phyloP scores from a whole-genome alignment of 2,329 filamentous ascomycete genomes.

The Aspergillus udagawae region DNA sequence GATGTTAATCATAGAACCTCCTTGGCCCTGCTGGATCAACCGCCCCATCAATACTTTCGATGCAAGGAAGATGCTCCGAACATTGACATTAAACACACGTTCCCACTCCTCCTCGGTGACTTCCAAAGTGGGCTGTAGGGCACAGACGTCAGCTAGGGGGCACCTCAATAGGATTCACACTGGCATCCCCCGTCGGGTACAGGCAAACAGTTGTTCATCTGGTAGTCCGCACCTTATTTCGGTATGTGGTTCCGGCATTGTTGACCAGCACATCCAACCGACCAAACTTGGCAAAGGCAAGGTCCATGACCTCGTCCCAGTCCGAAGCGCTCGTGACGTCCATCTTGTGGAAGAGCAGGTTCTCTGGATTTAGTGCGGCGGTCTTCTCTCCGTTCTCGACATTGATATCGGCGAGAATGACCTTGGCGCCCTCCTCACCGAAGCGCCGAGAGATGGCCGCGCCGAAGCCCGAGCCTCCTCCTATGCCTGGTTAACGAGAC shows the following conservation, averaged over 20 bases:
- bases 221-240: constrained; percentile 32
- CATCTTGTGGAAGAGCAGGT: constrained; percentile 30
- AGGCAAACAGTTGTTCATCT: not conserved
- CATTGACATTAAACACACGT: constrained; percentile 42
- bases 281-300: constrained; percentile 28
- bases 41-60: constrained; percentile 31
- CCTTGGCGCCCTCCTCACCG: constrained; percentile 39
- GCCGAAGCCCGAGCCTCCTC: constrained; percentile 42
- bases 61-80: constrained; percentile 40
- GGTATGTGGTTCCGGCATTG: constrained; percentile 44
- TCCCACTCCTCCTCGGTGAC: constrained; percentile 44
- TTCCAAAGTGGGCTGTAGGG: constrained; percentile 33
- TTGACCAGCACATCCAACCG: constrained; percentile 45
- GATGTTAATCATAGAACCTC: constrained; percentile 44
- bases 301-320: constrained; percentile 30
- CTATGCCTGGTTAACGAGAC: constrained; percentile 16
- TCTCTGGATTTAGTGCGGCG: constrained; percentile 25
- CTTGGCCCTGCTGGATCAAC: constrained; percentile 37
- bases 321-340: constrained; percentile 33
- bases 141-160: not conserved
- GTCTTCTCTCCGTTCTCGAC: constrained; percentile 29
- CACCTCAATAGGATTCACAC: not conserved
- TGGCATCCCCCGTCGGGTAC: not conserved
- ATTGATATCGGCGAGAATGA: constrained; percentile 42
- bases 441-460: constrained; percentile 39